A percentile compares a stretch with the other conserved stretches of the same genome.
These are phyloP conservation scores for Calonectria montana DNA, from an alignment of 2,329 filamentous ascomycete species.

Conservation along the genomic window DNA sequence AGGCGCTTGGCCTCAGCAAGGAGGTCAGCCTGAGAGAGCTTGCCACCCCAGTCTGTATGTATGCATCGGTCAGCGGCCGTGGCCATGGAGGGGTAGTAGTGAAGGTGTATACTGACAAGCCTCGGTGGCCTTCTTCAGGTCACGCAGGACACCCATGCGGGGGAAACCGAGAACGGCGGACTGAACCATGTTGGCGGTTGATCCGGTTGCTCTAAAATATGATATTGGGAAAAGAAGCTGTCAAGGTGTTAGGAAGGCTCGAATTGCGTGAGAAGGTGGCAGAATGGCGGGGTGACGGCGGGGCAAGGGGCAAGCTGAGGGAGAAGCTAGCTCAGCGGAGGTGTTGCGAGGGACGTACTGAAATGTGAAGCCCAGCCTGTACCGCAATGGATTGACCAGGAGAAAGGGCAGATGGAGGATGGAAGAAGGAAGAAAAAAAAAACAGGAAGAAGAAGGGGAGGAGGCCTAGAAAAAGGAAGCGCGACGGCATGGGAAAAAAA, in stretches of 20 bases:
- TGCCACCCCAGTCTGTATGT: constrained; percentile 81
- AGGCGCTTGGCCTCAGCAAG: constrained; percentile 96
- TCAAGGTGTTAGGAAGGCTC: constrained; percentile 25
- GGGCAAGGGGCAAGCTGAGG: constrained; percentile 38
- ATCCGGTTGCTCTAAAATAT: constrained; percentile 38
- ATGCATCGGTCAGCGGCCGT: constrained; percentile 39
- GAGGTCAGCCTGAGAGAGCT: constrained; percentile 91
- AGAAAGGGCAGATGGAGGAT: constrained; percentile 35
- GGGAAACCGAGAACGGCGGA: constrained; percentile 95
- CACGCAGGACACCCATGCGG: constrained; percentile 97
- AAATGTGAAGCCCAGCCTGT: constrained; percentile 41
- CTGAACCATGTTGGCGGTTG: constrained; percentile 68
- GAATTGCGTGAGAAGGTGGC: constrained; percentile 17
- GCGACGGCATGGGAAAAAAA: constrained; percentile 32
- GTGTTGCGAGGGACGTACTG: constrained; percentile 32
- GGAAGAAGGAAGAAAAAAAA: constrained; percentile 35
- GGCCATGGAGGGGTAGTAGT: constrained; percentile 48
- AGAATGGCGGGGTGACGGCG: constrained; percentile 37
- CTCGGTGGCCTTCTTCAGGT: constrained; percentile 99
- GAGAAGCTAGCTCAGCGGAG: not conserved
- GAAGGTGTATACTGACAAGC: constrained; percentile 70
- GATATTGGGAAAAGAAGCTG: constrained; percentile 27
- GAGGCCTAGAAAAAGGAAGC: constrained; percentile 33
- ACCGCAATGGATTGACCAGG: constrained; percentile 42
- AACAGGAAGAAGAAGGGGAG: constrained; percentile 33